Conservation (phyloP, 2,329 filamentous ascomycete species). For the Monilinia aucupariae region DNA sequence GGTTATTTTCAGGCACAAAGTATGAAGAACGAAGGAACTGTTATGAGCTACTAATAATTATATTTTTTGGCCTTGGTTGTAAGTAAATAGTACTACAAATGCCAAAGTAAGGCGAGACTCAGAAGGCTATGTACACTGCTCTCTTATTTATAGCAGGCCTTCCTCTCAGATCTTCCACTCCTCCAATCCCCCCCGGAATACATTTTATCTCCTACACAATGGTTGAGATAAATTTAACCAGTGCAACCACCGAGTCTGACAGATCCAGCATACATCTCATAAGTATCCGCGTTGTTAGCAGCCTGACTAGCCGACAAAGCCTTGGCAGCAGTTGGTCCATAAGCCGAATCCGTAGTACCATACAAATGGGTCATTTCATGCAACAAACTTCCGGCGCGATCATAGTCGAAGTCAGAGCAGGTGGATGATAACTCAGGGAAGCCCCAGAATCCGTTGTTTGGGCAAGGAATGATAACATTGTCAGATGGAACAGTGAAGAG, state of each 20-base stretch:
- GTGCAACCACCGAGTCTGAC: slow-evolving; percentile 27
- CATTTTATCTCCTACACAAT: background rate
- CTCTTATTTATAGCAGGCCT: background rate
- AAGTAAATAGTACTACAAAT: background rate
- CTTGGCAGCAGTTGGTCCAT: slow-evolving; percentile 25
- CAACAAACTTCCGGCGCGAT: slow-evolving; percentile 24
- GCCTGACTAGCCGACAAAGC: slow-evolving; percentile 23
- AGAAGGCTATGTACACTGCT: background rate
- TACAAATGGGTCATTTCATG: slow-evolving; percentile 29
- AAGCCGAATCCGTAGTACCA: slow-evolving; percentile 27
- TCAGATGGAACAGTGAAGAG: slow-evolving; percentile 26
- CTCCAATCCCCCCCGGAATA: background rate
- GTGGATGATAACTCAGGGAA: slow-evolving; percentile 23
- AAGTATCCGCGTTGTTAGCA: slow-evolving; percentile 28
- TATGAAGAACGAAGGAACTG: background rate
- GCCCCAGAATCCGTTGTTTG: slow-evolving; percentile 26
- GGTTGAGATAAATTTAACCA: background rate
- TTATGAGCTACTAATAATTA: background rate
- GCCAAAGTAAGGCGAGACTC: background rate
- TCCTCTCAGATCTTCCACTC: background rate
- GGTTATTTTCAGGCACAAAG: background rate
- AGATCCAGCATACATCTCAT: slow-evolving; percentile 29
- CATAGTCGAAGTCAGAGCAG: slow-evolving; percentile 27
- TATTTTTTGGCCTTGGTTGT: background rate
- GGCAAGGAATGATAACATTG: slow-evolving; percentile 27